Base-by-base conservation (phyloP, 1,284 basidiomycete genomes). In the Apiotrichum gracile region DNA sequence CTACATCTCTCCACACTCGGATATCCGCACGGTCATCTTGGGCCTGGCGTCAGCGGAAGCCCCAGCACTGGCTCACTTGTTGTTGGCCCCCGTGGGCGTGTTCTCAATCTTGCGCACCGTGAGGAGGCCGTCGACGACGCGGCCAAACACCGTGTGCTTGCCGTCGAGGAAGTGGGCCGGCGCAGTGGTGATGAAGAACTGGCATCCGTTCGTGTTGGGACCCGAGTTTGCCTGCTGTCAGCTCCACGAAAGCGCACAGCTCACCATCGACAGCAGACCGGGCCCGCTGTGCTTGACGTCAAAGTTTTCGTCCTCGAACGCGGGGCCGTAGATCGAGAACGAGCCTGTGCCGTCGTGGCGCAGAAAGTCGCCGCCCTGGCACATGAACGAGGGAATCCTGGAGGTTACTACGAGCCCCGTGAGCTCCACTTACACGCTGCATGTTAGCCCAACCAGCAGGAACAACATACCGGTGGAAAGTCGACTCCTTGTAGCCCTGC, bases 141-240 rank as follows among this genome's bases (percentile, higher is more conserved):
- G 85, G 13, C 92, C 92, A 66, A 97, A 97, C 1, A 96, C 91
- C 57, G 89, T 86, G 71, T 97, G 92, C 70, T 96, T 97, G 49
- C 87, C 87, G 68, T 97, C 91, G 38, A 97, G 80, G 73, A 97
- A 98, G 61, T 91, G 88, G 59, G 91, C 93, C 55, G 88, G 87
- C 16, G 86, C 90, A 0, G 89, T 91, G 0, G 94, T 98, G 67
- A 98, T 87, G 80, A 98, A 98, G 79, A 98, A 98, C 84, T 96
- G 65, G 17, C 88, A 94, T 3, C 92, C 92, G 66, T 97, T 96
- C 5, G 91, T 93, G 67, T 88, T 86, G 0, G 86, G 82, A 4
- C 91, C 91, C 0, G 91, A 93, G 74, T 96, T 96, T 1, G 91
- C 91, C 90, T 92, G 62, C 1, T 2, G 33, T 46, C 17, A 27